A percentile compares a stretch with the other conserved stretches of the same genome.
Evolutionary conservation across 1,284 basidiomycete species (phyloP).

Genomic region (Mycena citricolor): DNA sequence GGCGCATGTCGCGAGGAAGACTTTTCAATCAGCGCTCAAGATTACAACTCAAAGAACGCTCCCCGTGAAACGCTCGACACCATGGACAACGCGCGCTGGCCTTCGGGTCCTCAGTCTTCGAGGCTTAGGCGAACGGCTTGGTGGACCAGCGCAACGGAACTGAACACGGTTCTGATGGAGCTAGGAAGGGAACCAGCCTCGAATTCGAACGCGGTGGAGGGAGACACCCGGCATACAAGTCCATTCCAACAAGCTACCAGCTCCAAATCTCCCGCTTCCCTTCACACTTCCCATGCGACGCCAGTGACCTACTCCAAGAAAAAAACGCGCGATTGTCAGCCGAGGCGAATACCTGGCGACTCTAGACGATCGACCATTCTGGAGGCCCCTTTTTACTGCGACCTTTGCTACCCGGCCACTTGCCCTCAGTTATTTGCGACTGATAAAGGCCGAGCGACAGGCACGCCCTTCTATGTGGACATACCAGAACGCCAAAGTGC

Average conservation of each 20-base stretch:
- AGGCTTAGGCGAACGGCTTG: constrained; percentile 23
- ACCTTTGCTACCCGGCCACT: constrained; percentile 46
- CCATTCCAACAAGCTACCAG: no score
- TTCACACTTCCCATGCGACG: no score
- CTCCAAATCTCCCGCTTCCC: no score
- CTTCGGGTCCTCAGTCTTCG: constrained; percentile 27
- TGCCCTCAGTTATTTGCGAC: constrained; percentile 36
- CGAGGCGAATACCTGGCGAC: constrained; percentile 33
- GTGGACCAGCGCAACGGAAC: constrained; percentile 29
- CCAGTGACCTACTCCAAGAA: no score
- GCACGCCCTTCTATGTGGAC: constrained; percentile 37
- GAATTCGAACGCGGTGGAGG: no score
- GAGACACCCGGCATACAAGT: no score
- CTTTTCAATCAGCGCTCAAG: constrained; percentile 30
- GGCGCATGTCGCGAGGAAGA: constrained; percentile 38
- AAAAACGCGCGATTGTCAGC: no score
- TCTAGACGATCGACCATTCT: constrained; percentile 35
- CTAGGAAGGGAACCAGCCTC: not conserved
- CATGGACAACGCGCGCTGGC: constrained; percentile 45
- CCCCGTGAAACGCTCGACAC: constrained; percentile 22
- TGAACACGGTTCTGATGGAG: constrained; percentile 20
- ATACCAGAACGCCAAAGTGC: constrained; percentile 29
- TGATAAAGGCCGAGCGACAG: constrained; percentile 33
- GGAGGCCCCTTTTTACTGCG: constrained; percentile 41
- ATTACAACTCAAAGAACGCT: constrained; percentile 31